Evolutionary conservation across 108 stramenopile species (phyloP), one percentile per base, ranked within the genome.

Genomic region (Aureococcus anophagefferens): DNA sequence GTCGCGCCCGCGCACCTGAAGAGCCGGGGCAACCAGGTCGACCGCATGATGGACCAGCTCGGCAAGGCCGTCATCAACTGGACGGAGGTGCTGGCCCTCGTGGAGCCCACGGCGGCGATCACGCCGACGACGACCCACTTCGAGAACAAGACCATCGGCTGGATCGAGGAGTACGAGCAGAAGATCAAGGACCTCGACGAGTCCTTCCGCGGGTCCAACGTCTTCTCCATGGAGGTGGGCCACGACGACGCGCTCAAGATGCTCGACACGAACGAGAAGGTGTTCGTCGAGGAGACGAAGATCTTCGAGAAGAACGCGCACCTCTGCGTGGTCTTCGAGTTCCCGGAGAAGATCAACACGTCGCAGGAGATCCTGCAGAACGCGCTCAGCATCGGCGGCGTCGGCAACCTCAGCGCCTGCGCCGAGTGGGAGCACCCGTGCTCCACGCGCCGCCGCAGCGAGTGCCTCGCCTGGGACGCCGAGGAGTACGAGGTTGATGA

Each of bases 311-410:
- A 83, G 7, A 87, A 84, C 66, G 29, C 69, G 11, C 75, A 89
- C 46, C 75, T 90, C 37, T 89, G 88, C 73, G 59, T 35, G 15
- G 78, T 89, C 18, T 92, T 92, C 67, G 89, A 87, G 30, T 86
- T 88, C 73, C 83, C 85, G 5, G 81, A 77, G 17, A 65, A 84
- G 29, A 79, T 86, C 21, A 65, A 86, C 67, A n/a, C n/a, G n/a
- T n/a, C n/a, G n/a, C n/a, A n/a, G n/a, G n/a, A n/a, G n/a, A n/a
- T n/a, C n/a, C n/a, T n/a, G n/a, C n/a, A n/a, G n/a, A n/a, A n/a
- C n/a, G n/a, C n/a, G n/a, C n/a, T n/a, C n/a, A n/a, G n/a, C n/a
- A n/a, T n/a, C n/a, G n/a, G n/a, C n/a, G n/a, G n/a, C n/a, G n/a
- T n/a, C n/a, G n/a, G n/a, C n/a, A n/a, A n/a, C n/a, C n/a, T n/a